These are phyloP conservation scores for Euphorbia lathyris DNA, from an alignment of 345 rosid genomes.

Conservation along the genomic window DNA sequence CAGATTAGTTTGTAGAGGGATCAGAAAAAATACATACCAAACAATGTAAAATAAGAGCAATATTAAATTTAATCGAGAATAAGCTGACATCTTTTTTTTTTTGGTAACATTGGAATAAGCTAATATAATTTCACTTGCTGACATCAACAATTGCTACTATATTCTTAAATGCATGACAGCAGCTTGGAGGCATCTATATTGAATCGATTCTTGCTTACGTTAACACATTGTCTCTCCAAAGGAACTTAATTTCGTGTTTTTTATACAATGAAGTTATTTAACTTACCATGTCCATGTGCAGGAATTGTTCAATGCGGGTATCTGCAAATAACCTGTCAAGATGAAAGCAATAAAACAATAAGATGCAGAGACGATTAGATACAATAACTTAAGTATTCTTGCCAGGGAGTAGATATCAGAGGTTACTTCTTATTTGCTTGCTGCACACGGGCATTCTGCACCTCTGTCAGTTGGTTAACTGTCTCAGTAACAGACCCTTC, in stretches of 20 bases:
- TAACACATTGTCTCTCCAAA: background rate
- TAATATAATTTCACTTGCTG: background rate
- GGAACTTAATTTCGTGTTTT: background rate
- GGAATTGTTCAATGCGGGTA: conserved; percentile 51
- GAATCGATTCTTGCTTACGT: background rate
- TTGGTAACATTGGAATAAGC: no score
- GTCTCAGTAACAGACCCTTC: conserved; percentile 43
- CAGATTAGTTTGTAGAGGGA: background rate
- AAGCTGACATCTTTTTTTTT: no score
- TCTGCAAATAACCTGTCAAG: conserved; percentile 50
- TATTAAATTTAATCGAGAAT: background rate
- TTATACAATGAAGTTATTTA: background rate
- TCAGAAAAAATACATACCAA: background rate
- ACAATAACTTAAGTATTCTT: background rate
- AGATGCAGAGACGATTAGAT: background rate
- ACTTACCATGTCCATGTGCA: conserved; percentile 82
- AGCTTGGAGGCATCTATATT: background rate
- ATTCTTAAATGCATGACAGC: background rate
- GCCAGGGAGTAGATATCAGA: background rate
- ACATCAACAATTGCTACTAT: background rate
- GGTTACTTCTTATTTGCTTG: conserved; percentile 61
- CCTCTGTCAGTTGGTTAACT: conserved; percentile 43
- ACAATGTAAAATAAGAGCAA: background rate
- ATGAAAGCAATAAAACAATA: conserved; percentile 17
- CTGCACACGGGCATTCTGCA: conserved; percentile 58